Base-by-base conservation (phyloP, 768 basidiomycete genomes). In the Termitomyces sp. region DNA sequence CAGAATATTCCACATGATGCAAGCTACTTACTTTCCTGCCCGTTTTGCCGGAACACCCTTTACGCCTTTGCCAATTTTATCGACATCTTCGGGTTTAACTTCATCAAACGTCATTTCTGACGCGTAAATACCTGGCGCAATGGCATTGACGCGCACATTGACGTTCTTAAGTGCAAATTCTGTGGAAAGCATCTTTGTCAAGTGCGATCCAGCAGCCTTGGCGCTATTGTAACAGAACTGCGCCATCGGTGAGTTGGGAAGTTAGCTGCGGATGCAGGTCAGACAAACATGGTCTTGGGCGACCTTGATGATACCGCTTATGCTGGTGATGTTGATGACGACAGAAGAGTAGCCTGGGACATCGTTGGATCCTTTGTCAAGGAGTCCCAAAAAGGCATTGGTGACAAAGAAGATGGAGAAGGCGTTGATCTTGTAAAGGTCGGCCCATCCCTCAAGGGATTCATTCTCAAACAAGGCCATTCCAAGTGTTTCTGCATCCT, bases 201-300 rank as follows among this genome's bases (percentile, higher is more conserved):
- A 72, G 61, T 91, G 89, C 13, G 86, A 79, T 5, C 83, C 84
- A 3, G 88, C 91, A 0, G 87, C 88, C 68, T 92, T 92, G 7
- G 87, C 76, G 63, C 86, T 88, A 69, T 92, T 92, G 69, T 92
- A 92, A 29, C 80, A 82, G 66, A 92, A 92, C 90, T 92, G 64
- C 24, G 51, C 42, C 29, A 34, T 22, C 7, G 22, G 20, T 31
- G 45, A 50, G n/a, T 26, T 24, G 36, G 20, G 34, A 50, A 26
- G 49, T 42, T 53, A 41, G 15, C 3, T 10, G n/a, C 24, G n/a
- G 28, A 50, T n/a, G 34, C 18, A 53, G 33, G 10, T 36, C n/a
- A 36, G 46, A 70, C 86, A n/a, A 69, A 91, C 90, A 64, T 92
- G 90, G 59, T 85, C 79, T 68, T 92, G 90, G 1, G 87, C 81